phyloP scores from a whole-genome alignment of 768 basidiomycete genomes.

The Pulveroboletus frians region DNA sequence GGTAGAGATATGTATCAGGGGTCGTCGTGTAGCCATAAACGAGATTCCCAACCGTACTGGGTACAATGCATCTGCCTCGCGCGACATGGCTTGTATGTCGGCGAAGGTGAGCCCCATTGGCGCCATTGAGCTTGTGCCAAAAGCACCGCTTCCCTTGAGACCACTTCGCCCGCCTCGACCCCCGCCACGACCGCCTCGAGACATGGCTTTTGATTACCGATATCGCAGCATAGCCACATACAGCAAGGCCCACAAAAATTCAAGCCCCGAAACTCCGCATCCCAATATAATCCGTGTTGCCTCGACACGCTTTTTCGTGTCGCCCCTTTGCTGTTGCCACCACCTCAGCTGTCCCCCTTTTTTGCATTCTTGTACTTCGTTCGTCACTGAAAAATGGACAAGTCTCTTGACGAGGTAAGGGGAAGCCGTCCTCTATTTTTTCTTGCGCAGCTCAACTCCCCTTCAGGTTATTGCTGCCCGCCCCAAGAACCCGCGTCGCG shows the following conservation, averaged over 20 bases:
- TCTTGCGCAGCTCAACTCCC: slow-evolving; percentile 7
- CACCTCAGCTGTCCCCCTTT: slow-evolving; percentile 6
- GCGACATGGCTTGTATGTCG: slow-evolving; percentile 70
- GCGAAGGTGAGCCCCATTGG: slow-evolving; percentile 80
- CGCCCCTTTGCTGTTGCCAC: slow-evolving; percentile 28
- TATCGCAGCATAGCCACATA: slow-evolving; percentile 9
- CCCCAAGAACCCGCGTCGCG: slow-evolving; percentile 40
- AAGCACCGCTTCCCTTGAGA: slow-evolving; percentile 42
- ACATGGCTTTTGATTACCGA: slow-evolving; percentile 35
- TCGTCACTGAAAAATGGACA: slow-evolving; percentile 53
- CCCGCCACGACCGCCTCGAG: slow-evolving; percentile 45
- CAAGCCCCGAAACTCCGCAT: slow-evolving; percentile 26
- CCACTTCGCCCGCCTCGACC: slow-evolving; percentile 59
- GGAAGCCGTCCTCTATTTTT: slow-evolving; percentile 4
- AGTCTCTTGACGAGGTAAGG: slow-evolving; percentile 77
- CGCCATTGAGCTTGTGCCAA: slow-evolving; percentile 39
- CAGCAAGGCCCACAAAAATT: slow-evolving; percentile 1
- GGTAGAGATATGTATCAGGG: slow-evolving; percentile 14
- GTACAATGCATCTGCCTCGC: slow-evolving; percentile 74
- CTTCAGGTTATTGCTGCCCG: slow-evolving; percentile 63
- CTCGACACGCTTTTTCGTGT: slow-evolving; percentile 11
- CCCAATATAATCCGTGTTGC: slow-evolving; percentile 16
- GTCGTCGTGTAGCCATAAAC: slow-evolving; percentile 13
- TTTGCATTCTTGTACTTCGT: neutral
- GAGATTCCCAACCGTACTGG: slow-evolving; percentile 53